Base-by-base conservation (phyloP, 2,329 filamentous ascomycete species). In the Parascedosporium putredinis region DNA sequence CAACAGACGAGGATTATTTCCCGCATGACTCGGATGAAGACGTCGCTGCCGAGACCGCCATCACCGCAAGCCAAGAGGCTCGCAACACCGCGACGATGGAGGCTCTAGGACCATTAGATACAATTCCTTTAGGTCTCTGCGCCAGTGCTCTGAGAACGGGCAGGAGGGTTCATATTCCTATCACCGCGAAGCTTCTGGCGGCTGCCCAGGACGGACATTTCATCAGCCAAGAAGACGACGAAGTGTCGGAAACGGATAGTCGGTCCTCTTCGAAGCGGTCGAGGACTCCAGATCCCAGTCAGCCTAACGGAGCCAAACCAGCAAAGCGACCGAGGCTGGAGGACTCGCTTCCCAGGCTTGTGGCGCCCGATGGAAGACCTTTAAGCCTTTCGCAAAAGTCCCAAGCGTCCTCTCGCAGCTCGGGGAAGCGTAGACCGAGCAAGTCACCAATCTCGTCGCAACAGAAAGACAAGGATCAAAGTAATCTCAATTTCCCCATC, bases 401-500 rank as follows among this genome's bases (percentile, higher is more conserved):
- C 14, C 16, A 22, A 4, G 16, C 47, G 4, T 12, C 25, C 5
- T 38, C 47, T 31, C 36, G 16, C 10, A 9, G 24, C 12, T 8
- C 10, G 10, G 23, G 12, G 9, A 49, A 23, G 25, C 27, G 14
- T 34, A 42, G 36, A 14, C 34, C 34, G 8, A 38, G 24, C 10
- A 49, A 25, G n/a, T 43, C 47, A 23, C 47, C 47, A 8, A 23
- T 10, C 16, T 43, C 34, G 7, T 49, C 47, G 8, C 47, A 49
- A 27, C 29, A 34, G 4, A 49, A n/a, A n/a, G n/a, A n/a, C n/a
- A n/a, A 42, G 10, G 47, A 49, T 8, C 36, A 42, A 54, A 73
- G 70, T 20, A 67, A 63, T 23, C 68, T 88, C 23, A 74, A 73
- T 24, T 94, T 88, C 58, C 76, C 84, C 1, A 77, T 89, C 10